These are phyloP conservation scores for Saitozyma podzolica DNA, from an alignment of 768 basidiomycete species.

Conservation along the genomic window DNA sequence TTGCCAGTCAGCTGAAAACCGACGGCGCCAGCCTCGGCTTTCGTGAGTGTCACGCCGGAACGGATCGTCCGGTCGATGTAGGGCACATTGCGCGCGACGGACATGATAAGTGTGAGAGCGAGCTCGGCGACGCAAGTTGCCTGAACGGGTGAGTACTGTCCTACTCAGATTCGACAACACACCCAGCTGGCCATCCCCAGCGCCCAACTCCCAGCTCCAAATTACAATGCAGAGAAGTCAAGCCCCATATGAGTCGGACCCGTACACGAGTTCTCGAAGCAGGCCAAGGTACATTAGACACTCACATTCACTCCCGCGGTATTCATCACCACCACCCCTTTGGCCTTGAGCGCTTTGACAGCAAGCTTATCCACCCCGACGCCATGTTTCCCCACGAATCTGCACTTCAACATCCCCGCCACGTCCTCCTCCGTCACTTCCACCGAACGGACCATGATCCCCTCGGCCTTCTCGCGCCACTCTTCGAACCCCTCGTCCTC, in stretches of 20 bases:
- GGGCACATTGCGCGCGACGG: conserved; percentile 10
- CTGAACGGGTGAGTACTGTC: not conserved
- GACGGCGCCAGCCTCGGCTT: conserved; percentile 8
- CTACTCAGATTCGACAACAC: too few relatives aligned
- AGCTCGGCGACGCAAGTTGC: conserved; percentile 17
- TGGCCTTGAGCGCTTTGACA: not conserved
- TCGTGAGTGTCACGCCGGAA: conserved; percentile 9
- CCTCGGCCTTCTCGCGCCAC: conserved; percentile 14
- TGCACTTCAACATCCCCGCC: conserved; percentile 1
- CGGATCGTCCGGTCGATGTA: conserved; percentile 9
- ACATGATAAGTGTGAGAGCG: conserved; percentile 12
- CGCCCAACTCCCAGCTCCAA: not conserved
- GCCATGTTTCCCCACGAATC: conserved; percentile 11
- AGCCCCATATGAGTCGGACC: too few relatives aligned
- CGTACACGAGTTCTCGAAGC: too few relatives aligned
- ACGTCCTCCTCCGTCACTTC: conserved; percentile 9
- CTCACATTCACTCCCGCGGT: conserved; percentile 15
- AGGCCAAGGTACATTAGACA: not conserved
- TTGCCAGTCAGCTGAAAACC: conserved; percentile 11
- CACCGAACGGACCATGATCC: conserved; percentile 8
- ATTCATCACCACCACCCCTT: conserved; percentile 12
- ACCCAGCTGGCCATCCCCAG: not conserved
- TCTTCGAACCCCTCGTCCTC: conserved; percentile 5
- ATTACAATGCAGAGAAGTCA: not conserved
- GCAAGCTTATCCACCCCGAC: conserved; percentile 10